phyloP scores from a whole-genome alignment of 2,329 filamentous ascomycete genomes.

The Monosporascus sp. region DNA sequence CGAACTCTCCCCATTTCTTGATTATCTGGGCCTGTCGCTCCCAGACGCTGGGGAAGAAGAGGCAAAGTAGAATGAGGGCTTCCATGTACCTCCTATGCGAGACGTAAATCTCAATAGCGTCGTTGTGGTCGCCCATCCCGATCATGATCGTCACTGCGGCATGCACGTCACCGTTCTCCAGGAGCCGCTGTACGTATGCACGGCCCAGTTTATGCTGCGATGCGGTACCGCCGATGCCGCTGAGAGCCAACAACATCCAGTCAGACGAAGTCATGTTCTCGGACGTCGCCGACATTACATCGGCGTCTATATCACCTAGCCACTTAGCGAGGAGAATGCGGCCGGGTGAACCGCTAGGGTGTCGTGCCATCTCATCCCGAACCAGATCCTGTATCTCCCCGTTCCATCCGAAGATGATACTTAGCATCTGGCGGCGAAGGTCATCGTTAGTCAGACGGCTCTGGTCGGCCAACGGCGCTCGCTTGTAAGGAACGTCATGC shows the following conservation, averaged over 20 bases:
- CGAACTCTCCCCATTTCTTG: slow-evolving; percentile 91
- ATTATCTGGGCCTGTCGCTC: slow-evolving; percentile 82
- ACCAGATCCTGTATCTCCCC: slow-evolving; percentile 76
- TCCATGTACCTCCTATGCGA: slow-evolving; percentile 91
- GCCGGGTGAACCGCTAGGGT: slow-evolving; percentile 66
- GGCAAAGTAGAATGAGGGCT: slow-evolving; percentile 79
- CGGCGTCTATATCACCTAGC: slow-evolving; percentile 79
- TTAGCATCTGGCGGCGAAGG: slow-evolving; percentile 84
- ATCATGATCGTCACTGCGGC: slow-evolving; percentile 89
- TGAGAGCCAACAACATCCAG: slow-evolving; percentile 94
- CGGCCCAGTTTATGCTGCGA: slow-evolving; percentile 88
- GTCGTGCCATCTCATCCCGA: slow-evolving; percentile 74
- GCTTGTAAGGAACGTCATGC: slow-evolving; percentile 75
- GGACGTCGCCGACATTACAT: slow-evolving; percentile 73
- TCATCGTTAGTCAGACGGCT: slow-evolving; percentile 67
- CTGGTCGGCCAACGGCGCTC: slow-evolving; percentile 54
- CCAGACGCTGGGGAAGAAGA: slow-evolving; percentile 82
- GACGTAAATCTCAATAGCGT: slow-evolving; percentile 93
- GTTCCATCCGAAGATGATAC: slow-evolving; percentile 91
- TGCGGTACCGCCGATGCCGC: slow-evolving; percentile 71
- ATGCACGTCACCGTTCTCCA: slow-evolving; percentile 87
- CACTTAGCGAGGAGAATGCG: slow-evolving; percentile 85
- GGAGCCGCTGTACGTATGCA: slow-evolving; percentile 81
- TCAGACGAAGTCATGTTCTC: slow-evolving; percentile 89
- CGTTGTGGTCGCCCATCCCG: slow-evolving; percentile 84